Percentiles rank a stretch among this genome's conserved stretches.
Conservation (phyloP, 2,329 filamentous ascomycete species). For the Colletotrichum lini region DNA sequence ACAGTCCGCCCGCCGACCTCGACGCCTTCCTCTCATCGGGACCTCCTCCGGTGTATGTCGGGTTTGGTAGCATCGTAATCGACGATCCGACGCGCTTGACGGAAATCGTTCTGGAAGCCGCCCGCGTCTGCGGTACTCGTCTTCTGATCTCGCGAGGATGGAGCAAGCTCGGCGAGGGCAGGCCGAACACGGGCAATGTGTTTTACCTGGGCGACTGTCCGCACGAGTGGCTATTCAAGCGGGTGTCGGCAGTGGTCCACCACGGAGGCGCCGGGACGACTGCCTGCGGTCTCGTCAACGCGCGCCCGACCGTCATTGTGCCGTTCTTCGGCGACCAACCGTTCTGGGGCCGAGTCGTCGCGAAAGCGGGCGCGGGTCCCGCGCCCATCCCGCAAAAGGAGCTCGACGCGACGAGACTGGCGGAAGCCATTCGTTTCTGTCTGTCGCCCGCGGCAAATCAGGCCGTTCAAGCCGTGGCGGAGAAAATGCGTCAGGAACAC, state of each 20-base stretch:
- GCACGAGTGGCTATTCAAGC: conserved; percentile 71
- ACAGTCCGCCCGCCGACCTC: conserved; percentile 68
- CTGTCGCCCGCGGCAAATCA: conserved; percentile 48
- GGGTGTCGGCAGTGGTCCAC: conserved; percentile 69
- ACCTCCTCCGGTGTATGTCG: conserved; percentile 57
- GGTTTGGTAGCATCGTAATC: conserved; percentile 66
- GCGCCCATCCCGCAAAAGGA: conserved; percentile 54
- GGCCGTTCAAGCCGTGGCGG: conserved; percentile 52
- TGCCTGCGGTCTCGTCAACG: conserved; percentile 66
- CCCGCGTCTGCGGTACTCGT: conserved; percentile 58
- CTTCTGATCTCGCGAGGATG: conserved; percentile 63
- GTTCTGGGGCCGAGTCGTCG: conserved; percentile 60
- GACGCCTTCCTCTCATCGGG: conserved; percentile 58
- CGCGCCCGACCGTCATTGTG: conserved; percentile 66
- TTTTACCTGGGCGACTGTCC: conserved; percentile 69
- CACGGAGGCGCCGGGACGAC: conserved; percentile 74
- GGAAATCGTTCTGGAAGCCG: conserved; percentile 56
- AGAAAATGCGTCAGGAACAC: conserved; percentile 53
- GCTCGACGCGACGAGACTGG: conserved; percentile 52
- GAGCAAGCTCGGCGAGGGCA: conserved; percentile 44
- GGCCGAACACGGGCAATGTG: conserved; percentile 47
- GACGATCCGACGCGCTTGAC: conserved; percentile 59
- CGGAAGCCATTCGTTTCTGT: conserved; percentile 53
- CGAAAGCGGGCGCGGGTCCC: conserved; percentile 52
- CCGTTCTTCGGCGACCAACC: conserved; percentile 65